Conservation (phyloP, 257 asterid genomes). For the Solanum pennellii region DNA sequence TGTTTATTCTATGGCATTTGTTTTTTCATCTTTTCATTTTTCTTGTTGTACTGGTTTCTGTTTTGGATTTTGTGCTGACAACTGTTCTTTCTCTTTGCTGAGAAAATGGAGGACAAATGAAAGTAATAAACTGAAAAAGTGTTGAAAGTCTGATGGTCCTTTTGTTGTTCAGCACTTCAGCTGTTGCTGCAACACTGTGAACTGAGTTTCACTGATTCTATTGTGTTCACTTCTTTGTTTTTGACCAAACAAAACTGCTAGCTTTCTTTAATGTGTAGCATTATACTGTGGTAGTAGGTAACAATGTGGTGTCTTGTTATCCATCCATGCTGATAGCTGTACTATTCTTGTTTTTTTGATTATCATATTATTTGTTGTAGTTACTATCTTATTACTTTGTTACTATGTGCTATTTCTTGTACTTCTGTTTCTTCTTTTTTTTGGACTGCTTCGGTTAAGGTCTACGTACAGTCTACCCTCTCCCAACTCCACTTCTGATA, state of each 20-base stretch:
- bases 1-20: neutral
- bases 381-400: neutral
- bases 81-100: neutral
- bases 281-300: neutral
- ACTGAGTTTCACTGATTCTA: constrained; percentile 13
- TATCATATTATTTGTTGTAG: neutral
- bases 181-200: constrained; percentile 4
- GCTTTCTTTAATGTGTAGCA: neutral
- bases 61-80: constrained; percentile 1
- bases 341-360: neutral
- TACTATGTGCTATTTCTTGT: neutral
- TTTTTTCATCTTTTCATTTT: neutral
- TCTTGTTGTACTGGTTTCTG: neutral
- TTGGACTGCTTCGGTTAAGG: neutral
- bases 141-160: constrained; percentile 2
- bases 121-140: constrained; percentile 12
- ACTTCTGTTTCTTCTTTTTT: neutral
- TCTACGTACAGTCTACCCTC: neutral
- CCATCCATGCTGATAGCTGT: neutral
- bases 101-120: constrained; percentile 8
- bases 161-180: constrained; percentile 8
- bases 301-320: neutral
- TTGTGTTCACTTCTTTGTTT: constrained; percentile 9
- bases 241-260: neutral
- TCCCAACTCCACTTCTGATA: neutral